phyloP scores from a whole-genome alignment of 1,284 basidiomycete species.

The Cerrena zonata region DNA sequence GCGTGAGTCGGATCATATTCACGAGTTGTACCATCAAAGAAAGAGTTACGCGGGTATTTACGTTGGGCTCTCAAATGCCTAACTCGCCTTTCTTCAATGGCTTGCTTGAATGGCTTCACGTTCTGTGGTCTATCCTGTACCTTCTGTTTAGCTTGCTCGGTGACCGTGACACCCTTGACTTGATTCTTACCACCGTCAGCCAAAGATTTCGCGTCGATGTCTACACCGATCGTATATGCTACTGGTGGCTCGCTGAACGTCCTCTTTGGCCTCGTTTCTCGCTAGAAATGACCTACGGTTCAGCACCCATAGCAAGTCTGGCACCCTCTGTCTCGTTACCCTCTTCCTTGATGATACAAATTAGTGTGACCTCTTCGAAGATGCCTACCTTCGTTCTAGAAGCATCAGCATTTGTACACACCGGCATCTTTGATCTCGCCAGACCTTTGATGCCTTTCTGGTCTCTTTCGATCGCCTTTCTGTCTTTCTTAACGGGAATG shows the following conservation, averaged over 20 bases:
- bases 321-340: conserved; percentile 31
- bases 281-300: conserved; percentile 61
- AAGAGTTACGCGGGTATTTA: no score
- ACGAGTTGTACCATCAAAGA: no score
- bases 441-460: no score
- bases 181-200: conserved; percentile 11
- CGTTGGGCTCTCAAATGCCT: conserved; percentile 46
- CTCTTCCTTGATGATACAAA: conserved; percentile 43
- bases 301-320: conserved; percentile 60
- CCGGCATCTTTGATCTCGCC: no score
- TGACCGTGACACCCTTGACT: conserved; percentile 20
- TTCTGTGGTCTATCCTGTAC: conserved; percentile 35
- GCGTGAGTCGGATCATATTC: no score
- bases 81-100: conserved; percentile 43
- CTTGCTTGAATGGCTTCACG: conserved; percentile 41
- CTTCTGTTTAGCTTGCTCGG: conserved; percentile 27
- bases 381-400: conserved; percentile 62
- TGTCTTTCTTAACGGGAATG: no score
- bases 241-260: conserved; percentile 45
- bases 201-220: conserved; percentile 17
- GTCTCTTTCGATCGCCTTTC: no score
- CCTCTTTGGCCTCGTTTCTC: conserved; percentile 61
- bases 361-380: conserved; percentile 37
- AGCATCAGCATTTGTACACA: no score
- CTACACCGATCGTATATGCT: conserved; percentile 21